Percentiles rank a stretch among this genome's conserved stretches.
phyloP scores from a whole-genome alignment of 106 monocot genomes.

The Chionographis japonica region DNA sequence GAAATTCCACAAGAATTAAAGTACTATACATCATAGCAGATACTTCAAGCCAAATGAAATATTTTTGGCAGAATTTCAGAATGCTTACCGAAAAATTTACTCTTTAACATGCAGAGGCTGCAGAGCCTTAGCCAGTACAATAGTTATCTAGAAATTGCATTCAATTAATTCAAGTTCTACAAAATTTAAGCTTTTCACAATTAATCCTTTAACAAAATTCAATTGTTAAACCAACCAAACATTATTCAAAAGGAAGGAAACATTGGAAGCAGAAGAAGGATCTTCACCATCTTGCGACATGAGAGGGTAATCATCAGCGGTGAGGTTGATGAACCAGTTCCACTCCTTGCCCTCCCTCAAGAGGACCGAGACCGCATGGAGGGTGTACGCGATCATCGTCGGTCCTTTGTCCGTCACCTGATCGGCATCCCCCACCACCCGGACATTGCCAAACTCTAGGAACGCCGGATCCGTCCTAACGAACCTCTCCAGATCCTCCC shows the following conservation, averaged over 20 bases:
- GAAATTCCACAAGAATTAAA: too few species aligned
- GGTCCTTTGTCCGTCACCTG: slow-evolving; percentile 39
- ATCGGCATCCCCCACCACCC: slow-evolving; percentile 26
- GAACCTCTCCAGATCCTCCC: slow-evolving; percentile 44
- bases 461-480: slow-evolving; percentile 27
- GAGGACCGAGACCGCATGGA: slow-evolving; percentile 49
- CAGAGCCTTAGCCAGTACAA: too few species aligned
- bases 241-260: background rate
- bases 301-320: slow-evolving; percentile 48
- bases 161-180: too few species aligned
- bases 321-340: slow-evolving; percentile 64
- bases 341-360: slow-evolving; percentile 43
- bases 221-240: background rate
- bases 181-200: too few species aligned
- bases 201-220: too few species aligned
- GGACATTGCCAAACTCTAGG: slow-evolving; percentile 38
- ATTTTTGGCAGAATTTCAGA: too few species aligned
- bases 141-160: too few species aligned
- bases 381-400: slow-evolving; percentile 31
- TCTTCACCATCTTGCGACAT: slow-evolving; percentile 55
- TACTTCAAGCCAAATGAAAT: too few species aligned
- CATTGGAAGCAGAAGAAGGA: background rate
- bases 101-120: too few species aligned
- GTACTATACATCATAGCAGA: too few species aligned
- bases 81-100: too few species aligned